Evolutionary conservation across 2,329 filamentous ascomycete species (phyloP).

Genomic region (Xylariomycetidae sp.): DNA sequence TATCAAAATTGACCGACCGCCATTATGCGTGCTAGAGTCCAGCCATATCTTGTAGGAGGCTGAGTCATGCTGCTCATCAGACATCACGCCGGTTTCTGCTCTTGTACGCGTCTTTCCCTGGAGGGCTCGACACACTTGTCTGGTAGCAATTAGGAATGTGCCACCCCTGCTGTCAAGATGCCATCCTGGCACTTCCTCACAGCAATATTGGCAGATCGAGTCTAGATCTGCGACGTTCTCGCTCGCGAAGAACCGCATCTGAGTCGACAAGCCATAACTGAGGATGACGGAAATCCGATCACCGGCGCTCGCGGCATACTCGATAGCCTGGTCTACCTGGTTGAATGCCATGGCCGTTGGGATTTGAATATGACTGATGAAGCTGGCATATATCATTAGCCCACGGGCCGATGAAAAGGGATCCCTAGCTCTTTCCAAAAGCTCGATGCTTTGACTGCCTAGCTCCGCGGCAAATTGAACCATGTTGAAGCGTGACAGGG

Average conservation of each 20-base stretch:
- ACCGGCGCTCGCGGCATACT: conserved; percentile 61
- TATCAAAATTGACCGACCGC: conserved; percentile 59
- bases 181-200: conserved; percentile 71
- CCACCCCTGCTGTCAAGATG: conserved; percentile 67
- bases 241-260: conserved; percentile 64
- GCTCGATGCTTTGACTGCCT: conserved; percentile 55
- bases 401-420: conserved; percentile 63
- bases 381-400: conserved; percentile 64
- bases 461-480: conserved; percentile 62
- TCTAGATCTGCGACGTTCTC: conserved; percentile 67
- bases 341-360: conserved; percentile 54
- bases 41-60: conserved; percentile 56
- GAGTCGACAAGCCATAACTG: conserved; percentile 63
- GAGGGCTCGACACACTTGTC: conserved; percentile 64
- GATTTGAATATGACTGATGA: conserved; percentile 65
- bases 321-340: conserved; percentile 61
- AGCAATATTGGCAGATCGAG: conserved; percentile 65
- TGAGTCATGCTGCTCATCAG: conserved; percentile 62
- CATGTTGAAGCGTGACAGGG: conserved; percentile 67
- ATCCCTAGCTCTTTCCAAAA: conserved; percentile 60
- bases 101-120: conserved; percentile 65
- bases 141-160: conserved; percentile 59
- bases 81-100: conserved; percentile 54
- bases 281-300: conserved; percentile 69
- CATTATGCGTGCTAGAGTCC: conserved; percentile 47